phyloP scores from a whole-genome alignment of 2,329 filamentous ascomycete genomes.

The Claviceps purpurea region DNA sequence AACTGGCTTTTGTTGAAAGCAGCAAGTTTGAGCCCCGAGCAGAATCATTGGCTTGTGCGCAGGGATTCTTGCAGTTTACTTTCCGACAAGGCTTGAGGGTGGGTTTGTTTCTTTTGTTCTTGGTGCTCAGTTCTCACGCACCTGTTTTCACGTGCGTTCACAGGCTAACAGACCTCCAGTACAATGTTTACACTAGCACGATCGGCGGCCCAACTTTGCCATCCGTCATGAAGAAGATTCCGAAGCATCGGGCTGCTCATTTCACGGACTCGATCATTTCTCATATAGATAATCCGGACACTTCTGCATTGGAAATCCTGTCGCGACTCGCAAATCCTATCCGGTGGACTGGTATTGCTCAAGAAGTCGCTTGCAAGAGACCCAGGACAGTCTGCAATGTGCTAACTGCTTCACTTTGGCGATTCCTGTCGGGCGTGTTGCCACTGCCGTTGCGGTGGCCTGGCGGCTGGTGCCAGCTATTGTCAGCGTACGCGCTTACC shows the following conservation, averaged over 20 bases:
- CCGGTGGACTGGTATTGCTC: neutral
- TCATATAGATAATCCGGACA: neutral
- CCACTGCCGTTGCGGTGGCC: neutral
- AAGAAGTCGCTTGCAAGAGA: neutral
- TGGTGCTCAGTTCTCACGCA: neutral
- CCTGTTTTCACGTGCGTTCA: neutral
- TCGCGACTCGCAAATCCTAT: neutral
- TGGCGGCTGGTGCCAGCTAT: neutral
- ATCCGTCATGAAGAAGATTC: neutral
- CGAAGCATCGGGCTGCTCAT: neutral
- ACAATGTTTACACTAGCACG: neutral
- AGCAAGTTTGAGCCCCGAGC: neutral
- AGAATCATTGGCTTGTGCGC: constrained; percentile 11
- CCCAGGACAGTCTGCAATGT: neutral
- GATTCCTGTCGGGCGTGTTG: neutral
- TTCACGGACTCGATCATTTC: neutral
- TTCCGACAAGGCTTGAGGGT: neutral
- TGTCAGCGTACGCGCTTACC: constrained; percentile 1
- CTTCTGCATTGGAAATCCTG: neutral
- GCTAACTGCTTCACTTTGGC: neutral
- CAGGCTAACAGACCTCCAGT: neutral
- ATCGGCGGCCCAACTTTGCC: neutral
- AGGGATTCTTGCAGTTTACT: constrained; percentile 7
- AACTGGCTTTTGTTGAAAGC: constrained; percentile 2
- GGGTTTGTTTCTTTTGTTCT: neutral